Base-by-base conservation (phyloP, 768 basidiomycete genomes). In the Phylloporus scabripes region DNA sequence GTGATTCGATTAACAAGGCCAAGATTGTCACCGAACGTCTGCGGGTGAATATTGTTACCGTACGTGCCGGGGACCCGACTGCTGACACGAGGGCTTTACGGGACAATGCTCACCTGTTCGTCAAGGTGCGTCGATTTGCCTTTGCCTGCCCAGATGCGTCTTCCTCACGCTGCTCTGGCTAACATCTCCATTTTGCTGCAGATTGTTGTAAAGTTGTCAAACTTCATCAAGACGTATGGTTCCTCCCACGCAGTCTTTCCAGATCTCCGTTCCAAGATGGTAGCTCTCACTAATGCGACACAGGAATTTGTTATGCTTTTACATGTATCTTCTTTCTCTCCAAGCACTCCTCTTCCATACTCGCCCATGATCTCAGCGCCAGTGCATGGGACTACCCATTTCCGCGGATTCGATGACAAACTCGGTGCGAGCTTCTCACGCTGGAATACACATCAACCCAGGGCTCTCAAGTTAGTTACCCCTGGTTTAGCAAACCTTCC, bases 291-390 rank as follows among this genome's bases (percentile, higher is more conserved):
- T 18, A 86, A 88, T 58, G 79, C 84, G 11, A 91, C 92, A 10
- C 84, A 94, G 66, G 90, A 90, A 64, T 87, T 92, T 58, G 83
- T 88, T 42, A 88, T 91, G 55, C 73, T 95, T 42, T 72, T 94
- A 15, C 88, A 91, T 60, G 85, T 92, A 41, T 91, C 92, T 7
- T 89, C 87, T 0, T 82, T 88, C 56, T 80, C 89, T 37, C 79
- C 83, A 4, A 63, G 78, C 14, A 76, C 77, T 2, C 69, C 70
- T 34, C 73, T 80, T 33, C 73, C 84, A 11, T 80, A 78, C 61
- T 83, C 85, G 36, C 85, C 87, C 8, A 72, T 81, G 66, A 61
- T 61, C 26, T 51, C 62, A 52, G 68, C 55, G 51, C 70, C 50
- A 4, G 49, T 49, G 12, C 57, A 54, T 7, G 15, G 20, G 31